phyloP scores from a whole-genome alignment of 306 rosid genomes.

The Quercus rubra region DNA sequence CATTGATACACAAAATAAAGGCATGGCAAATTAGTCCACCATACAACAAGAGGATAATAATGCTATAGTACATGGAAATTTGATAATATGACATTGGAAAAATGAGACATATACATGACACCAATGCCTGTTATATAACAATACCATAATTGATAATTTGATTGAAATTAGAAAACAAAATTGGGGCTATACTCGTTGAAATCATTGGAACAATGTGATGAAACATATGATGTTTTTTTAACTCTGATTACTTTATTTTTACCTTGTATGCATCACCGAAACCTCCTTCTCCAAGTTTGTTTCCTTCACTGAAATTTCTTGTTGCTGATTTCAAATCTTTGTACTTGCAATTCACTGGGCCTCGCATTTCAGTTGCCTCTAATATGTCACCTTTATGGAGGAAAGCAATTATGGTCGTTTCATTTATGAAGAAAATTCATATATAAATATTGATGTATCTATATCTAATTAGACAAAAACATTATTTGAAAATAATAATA shows the following conservation, averaged over 20 bases:
- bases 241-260: background rate
- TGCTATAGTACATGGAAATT: background rate
- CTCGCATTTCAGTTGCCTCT: slow-evolving; percentile 61
- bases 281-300: slow-evolving; percentile 73
- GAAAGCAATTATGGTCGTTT: background rate
- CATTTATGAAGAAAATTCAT: background rate
- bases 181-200: no score
- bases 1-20: background rate
- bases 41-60: background rate
- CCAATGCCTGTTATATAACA: background rate
- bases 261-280: slow-evolving; percentile 75
- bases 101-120: background rate
- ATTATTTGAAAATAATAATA: background rate
- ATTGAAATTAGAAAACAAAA: no score
- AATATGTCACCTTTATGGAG: slow-evolving; percentile 45
- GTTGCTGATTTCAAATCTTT: slow-evolving; percentile 64
- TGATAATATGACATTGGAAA: background rate
- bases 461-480: background rate
- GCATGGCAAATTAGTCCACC: background rate
- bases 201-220: no score
- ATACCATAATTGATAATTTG: background rate
- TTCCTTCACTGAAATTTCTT: slow-evolving; percentile 46
- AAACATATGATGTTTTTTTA: background rate
- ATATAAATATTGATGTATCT: background rate
- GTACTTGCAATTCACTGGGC: slow-evolving; percentile 43